phyloP scores from a whole-genome alignment of 306 rosid genomes.

The Purshia tridentata region DNA sequence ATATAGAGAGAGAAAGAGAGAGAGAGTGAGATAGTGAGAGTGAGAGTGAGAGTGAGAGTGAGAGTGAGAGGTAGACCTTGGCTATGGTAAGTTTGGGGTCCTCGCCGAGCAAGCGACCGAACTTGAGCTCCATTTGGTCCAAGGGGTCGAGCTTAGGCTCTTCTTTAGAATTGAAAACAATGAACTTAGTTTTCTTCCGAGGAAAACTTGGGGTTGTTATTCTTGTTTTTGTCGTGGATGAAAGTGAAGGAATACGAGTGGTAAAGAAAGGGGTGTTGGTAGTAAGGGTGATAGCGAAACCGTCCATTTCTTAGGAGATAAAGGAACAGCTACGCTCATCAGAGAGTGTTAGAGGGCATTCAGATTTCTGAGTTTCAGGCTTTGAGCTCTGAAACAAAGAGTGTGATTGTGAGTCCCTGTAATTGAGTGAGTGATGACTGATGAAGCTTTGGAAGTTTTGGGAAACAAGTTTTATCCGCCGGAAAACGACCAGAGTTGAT shows the following conservation, averaged over 20 bases:
- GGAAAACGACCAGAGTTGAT: constrained; percentile 4
- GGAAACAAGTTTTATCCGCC: constrained; percentile 20
- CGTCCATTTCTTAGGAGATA: constrained; percentile 48
- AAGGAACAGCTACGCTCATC: constrained; percentile 24
- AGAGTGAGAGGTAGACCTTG: constrained; percentile 43
- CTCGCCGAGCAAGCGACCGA: constrained; percentile 87
- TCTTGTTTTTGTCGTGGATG: constrained; percentile 31
- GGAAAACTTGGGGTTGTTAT: constrained; percentile 25
- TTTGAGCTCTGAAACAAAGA: not conserved
- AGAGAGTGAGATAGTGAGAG: not conserved
- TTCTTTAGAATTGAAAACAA: constrained; percentile 52
- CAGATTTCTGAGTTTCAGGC: not conserved
- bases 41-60: too few species aligned
- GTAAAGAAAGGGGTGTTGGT: constrained; percentile 34
- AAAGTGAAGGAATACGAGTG: constrained; percentile 25
- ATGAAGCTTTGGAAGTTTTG: not conserved
- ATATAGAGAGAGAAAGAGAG: not conserved
- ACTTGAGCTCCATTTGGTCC: constrained; percentile 88
- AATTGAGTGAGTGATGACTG: not conserved
- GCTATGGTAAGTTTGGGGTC: constrained; percentile 94
- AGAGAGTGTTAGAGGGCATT: not conserved
- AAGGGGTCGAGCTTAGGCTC: constrained; percentile 55
- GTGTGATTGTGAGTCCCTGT: too few species aligned
- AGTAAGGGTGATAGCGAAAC: constrained; percentile 47
- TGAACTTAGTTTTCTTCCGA: constrained; percentile 34